phyloP scores from a whole-genome alignment of 2,329 filamentous ascomycete genomes.

The Exserohilum rostratum region DNA sequence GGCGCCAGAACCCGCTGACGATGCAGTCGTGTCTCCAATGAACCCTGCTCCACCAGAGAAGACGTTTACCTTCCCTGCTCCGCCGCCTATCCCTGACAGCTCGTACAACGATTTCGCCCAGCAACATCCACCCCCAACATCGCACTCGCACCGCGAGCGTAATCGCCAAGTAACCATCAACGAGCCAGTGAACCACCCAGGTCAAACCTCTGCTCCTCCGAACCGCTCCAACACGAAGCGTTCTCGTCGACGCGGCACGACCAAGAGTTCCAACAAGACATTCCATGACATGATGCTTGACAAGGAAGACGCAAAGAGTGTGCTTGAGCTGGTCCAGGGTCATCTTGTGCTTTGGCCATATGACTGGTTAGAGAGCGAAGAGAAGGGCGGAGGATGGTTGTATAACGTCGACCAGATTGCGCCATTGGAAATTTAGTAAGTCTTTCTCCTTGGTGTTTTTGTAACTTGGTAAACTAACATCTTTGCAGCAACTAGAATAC shows the following conservation, averaged over 20 bases:
- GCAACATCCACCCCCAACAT: conserved; percentile 9
- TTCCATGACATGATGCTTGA: conserved; percentile 67
- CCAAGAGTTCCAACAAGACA: conserved; percentile 69
- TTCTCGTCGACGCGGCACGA: conserved; percentile 70
- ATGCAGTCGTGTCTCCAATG: conserved; percentile 40
- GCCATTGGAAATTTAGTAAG: conserved; percentile 85
- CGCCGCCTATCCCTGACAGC: conserved; percentile 39
- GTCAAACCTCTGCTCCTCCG: conserved; percentile 2
- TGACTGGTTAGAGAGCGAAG: conserved; percentile 85
- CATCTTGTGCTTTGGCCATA: conserved; percentile 92
- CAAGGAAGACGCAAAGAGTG: conserved; percentile 76
- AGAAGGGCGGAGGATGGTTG: conserved; percentile 92
- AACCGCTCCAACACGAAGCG: conserved; percentile 28
- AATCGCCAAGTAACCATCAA: conserved; percentile 46
- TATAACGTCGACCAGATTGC: conserved; percentile 96
- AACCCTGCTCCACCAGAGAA: conserved; percentile 25
- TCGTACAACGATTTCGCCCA: conserved; percentile 14
- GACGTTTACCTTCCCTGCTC: conserved; percentile 41
- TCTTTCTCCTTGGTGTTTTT: background rate
- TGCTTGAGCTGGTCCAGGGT: conserved; percentile 83
- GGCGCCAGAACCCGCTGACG: conserved; percentile 34
- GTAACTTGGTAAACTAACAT: background rate
- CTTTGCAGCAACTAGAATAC: background rate
- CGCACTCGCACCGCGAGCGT: conserved; percentile 23
- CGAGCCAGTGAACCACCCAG: conserved; percentile 29